Conservation (phyloP, 345 rosid species). For the Salix arbutifolia region DNA sequence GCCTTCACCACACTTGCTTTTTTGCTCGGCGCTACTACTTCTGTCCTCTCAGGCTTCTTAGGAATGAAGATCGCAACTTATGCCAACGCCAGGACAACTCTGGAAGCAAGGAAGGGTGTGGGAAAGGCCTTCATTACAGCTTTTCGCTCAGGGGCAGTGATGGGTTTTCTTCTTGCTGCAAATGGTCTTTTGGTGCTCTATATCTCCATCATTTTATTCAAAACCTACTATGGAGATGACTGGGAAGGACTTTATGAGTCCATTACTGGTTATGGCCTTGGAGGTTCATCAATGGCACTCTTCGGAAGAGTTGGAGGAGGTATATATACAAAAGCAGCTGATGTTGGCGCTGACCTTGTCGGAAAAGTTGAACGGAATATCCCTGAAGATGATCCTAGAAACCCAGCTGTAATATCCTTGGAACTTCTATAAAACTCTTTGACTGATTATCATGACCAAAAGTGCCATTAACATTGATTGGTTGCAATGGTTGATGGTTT, state of each 20-base stretch:
- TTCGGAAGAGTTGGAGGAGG: constrained; percentile 74
- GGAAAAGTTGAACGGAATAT: constrained; percentile 63
- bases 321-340: constrained; percentile 62
- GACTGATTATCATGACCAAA: background rate
- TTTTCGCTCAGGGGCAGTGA: constrained; percentile 60
- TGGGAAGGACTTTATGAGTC: constrained; percentile 76
- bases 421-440: background rate
- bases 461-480: background rate
- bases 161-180: constrained; percentile 75
- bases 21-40: constrained; percentile 64
- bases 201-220: constrained; percentile 49
- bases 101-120: constrained; percentile 62
- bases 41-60: constrained; percentile 60
- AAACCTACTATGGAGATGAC: constrained; percentile 62
- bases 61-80: constrained; percentile 76
- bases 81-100: constrained; percentile 67
- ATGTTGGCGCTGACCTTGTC: constrained; percentile 70
- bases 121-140: constrained; percentile 62
- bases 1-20: constrained; percentile 61
- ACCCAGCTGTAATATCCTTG: constrained; percentile 50
- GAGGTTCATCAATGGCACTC: constrained; percentile 69
- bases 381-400: constrained; percentile 67
- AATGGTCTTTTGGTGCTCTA: constrained; percentile 64
- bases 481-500: background rate
- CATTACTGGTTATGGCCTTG: constrained; percentile 65